Conservation (phyloP, 2,329 filamentous ascomycete species). For the Aureobasidium namibiae region DNA sequence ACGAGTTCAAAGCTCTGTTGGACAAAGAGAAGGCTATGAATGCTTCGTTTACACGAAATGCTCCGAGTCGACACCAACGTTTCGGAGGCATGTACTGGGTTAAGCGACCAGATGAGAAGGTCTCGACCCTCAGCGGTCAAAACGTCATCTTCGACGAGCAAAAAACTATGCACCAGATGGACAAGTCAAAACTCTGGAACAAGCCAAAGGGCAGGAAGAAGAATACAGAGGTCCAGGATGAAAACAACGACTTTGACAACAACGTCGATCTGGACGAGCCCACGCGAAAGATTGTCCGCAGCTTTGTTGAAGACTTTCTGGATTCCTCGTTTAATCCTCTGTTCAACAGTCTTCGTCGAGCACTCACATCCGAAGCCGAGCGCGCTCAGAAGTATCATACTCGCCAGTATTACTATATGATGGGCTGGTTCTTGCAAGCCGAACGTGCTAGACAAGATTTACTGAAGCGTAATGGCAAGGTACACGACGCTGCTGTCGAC, state of each 20-base stretch:
- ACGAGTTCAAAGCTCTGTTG: slow-evolving; percentile 67
- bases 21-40: slow-evolving; percentile 79
- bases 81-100: slow-evolving; percentile 99
- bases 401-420: slow-evolving; percentile 83
- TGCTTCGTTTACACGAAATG: slow-evolving; percentile 65
- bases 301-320: slow-evolving; percentile 86
- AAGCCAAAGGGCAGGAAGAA: slow-evolving; percentile 56
- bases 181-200: slow-evolving; percentile 81
- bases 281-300: slow-evolving; percentile 68
- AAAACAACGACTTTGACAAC: slow-evolving; percentile 65
- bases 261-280: slow-evolving; percentile 60
- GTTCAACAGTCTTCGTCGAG: slow-evolving; percentile 76
- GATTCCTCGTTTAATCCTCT: slow-evolving; percentile 89
- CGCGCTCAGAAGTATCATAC: slow-evolving; percentile 70
- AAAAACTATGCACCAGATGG: slow-evolving; percentile 76
- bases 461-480: slow-evolving; percentile 34
- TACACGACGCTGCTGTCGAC: slow-evolving; percentile 34
- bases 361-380: slow-evolving; percentile 81
- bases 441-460: slow-evolving; percentile 60
- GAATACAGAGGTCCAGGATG: slow-evolving; percentile 38
- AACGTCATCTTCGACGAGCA: slow-evolving; percentile 68
- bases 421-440: slow-evolving; percentile 77
- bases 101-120: slow-evolving; percentile 73
- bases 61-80: slow-evolving; percentile 79
- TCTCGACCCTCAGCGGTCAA: slow-evolving; percentile 82